Conservation (phyloP, 208 protist species). For the Porcisia deanei region DNA sequence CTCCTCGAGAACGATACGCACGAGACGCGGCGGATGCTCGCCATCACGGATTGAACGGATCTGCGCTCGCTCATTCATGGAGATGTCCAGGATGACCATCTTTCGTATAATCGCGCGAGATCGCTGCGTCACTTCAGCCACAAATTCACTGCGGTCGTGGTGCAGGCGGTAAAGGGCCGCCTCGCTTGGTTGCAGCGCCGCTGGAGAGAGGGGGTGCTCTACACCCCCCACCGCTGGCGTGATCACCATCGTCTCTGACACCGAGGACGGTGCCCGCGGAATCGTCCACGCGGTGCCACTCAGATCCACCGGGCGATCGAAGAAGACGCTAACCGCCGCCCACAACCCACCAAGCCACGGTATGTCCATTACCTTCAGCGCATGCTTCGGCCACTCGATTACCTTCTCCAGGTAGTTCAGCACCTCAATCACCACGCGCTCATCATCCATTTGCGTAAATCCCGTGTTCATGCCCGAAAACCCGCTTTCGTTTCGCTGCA, state of each 20-base stretch:
- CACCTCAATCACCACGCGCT: constrained; percentile 54
- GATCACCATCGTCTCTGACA: background rate
- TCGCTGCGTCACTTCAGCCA: constrained; percentile 43
- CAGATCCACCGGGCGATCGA: constrained; percentile 27
- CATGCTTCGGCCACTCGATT: constrained; percentile 67
- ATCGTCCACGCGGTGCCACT: background rate
- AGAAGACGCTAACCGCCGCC: constrained; percentile 50
- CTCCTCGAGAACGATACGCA: constrained; percentile 77
- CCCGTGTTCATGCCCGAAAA: background rate
- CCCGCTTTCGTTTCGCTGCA: constrained; percentile 20
- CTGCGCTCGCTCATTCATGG: constrained; percentile 54
- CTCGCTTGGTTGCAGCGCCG: constrained; percentile 6
- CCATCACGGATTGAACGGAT: constrained; percentile 49
- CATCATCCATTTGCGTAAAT: constrained; percentile 29
- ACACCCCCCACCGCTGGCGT: background rate
- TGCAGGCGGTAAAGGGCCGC: constrained; percentile 17
- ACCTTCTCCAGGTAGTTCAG: constrained; percentile 83
- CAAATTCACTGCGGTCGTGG: constrained; percentile 37
- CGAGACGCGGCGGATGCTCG: constrained; percentile 42
- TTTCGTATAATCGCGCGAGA: constrained; percentile 66
- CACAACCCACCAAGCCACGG: constrained; percentile 87
- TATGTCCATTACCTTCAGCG: constrained; percentile 54
- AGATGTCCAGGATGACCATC: constrained; percentile 77
- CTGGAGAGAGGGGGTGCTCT: background rate
- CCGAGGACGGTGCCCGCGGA: background rate